Conservation (phyloP, 495 filamentous ascomycete genomes). For the Penicillium egyptiacum region DNA sequence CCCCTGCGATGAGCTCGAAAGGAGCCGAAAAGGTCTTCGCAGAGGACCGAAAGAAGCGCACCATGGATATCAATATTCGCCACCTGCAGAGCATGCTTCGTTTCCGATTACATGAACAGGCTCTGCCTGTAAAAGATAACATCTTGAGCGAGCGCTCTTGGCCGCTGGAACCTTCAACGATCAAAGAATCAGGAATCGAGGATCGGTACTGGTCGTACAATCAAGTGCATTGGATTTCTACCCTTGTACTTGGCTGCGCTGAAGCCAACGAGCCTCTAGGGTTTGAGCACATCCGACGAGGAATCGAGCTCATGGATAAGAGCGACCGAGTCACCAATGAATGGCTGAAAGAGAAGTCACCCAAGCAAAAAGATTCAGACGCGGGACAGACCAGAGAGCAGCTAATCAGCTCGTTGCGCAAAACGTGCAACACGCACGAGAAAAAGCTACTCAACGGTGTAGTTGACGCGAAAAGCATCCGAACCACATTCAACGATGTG, state of each 20-base stretch:
- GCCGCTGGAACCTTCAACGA: conserved; percentile 33
- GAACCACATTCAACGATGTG: conserved; percentile 82
- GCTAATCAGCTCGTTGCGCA: conserved; percentile 43
- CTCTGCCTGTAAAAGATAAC: conserved; percentile 35
- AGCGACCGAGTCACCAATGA: conserved; percentile 37
- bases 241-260: conserved; percentile 58
- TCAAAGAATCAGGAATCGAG: conserved; percentile 47
- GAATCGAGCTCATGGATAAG: conserved; percentile 40
- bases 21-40: conserved; percentile 39
- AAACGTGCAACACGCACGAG: conserved; percentile 69
- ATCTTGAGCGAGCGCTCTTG: conserved; percentile 37
- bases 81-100: conserved; percentile 68
- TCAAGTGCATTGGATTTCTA: conserved; percentile 61
- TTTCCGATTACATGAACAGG: conserved; percentile 39
- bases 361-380: conserved; percentile 29
- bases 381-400: conserved; percentile 37
- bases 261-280: conserved; percentile 38
- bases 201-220: conserved; percentile 59
- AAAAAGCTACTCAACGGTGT: conserved; percentile 80
- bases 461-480: conserved; percentile 75
- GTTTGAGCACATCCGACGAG: conserved; percentile 42
- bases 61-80: conserved; percentile 63
- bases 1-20: conserved; percentile 38
- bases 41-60: conserved; percentile 50
- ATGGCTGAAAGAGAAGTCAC: conserved; percentile 39